Conservation (phyloP, 1,139 yeast species). For the Eremothecium cymbalariae region DNA sequence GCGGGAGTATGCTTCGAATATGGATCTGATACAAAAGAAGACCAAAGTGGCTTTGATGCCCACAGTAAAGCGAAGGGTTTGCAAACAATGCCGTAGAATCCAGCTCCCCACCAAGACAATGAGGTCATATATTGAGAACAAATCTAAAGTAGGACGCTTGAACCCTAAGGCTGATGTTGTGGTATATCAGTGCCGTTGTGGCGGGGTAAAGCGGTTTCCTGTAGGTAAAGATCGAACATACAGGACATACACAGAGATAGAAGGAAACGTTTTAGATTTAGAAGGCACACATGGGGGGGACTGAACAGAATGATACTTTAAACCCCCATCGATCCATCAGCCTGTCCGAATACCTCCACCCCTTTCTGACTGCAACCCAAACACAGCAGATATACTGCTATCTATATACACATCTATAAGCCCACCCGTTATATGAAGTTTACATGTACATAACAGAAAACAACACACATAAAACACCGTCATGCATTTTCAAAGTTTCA, state of each 20-base stretch:
- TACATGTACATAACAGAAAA: too few relatives aligned
- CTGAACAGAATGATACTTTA: too few relatives aligned
- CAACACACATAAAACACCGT: too few relatives aligned
- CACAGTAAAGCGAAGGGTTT: conserved; percentile 23
- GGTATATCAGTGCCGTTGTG: conserved; percentile 22
- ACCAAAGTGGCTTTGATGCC: conserved; percentile 24
- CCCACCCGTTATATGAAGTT: too few relatives aligned
- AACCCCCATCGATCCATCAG: too few relatives aligned
- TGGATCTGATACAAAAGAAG: conserved; percentile 26
- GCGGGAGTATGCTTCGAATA: conserved; percentile 18
- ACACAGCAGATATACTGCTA: too few relatives aligned
- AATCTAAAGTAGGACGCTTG: conserved; percentile 7
- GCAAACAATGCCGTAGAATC: conserved; percentile 25
- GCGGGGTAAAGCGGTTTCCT: conserved; percentile 20
- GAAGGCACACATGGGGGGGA: too few relatives aligned
- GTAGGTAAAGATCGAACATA: conserved; percentile 21
- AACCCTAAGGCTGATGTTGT: conserved; percentile 14
- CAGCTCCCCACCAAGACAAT: conserved; percentile 15
- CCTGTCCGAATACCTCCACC: too few relatives aligned
- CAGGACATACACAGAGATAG: conserved; percentile 19
- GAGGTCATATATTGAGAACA: conserved; percentile 9
- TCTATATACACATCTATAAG: background rate
- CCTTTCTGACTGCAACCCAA: too few relatives aligned
- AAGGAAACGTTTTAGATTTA: conserved; percentile 12
- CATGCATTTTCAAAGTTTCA: too few relatives aligned